Evolutionary conservation across 1,284 basidiomycete genomes (phyloP), one percentile per base, ranked within the genome.

Genomic region (Trichosporon sp.): DNA sequence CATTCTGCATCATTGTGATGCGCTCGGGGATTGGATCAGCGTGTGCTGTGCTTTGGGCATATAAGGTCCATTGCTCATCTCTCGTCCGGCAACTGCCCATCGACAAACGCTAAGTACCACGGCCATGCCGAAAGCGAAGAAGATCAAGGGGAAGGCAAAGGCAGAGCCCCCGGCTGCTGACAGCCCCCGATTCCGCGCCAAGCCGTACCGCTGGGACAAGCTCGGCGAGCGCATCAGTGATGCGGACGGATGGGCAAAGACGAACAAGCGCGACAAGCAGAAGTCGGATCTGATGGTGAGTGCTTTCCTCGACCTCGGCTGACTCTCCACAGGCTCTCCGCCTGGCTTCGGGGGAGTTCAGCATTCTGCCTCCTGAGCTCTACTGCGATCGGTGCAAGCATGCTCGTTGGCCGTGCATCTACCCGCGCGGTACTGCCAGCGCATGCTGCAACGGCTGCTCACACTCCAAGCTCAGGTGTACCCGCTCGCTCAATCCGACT

Each of bases 181-280:
- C 38, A 12, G 38, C 38, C 38, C 12, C 12, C 38, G 38, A 11
- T 12, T 12, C 59, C 59, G 59, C 14, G 35, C 14, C 31, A 63
- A 63, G 59, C 59, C 59, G 31, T 63, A 63, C 59, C 59, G 59
- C 32, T 63, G 59, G 59, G 59, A 63, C 16, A 6, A 21, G 59
- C 31, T 63, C 6, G 59, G 59, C 31, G 12, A 14, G 16, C 59
- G 32, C 16, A 35, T 37, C 59, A 35, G 14, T 14, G 16, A 37
- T 32, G 12, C 59, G 32, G 16, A 5, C 5, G 31, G 31, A 31
- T 63, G 32, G 31, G 59, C 31, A 6, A 63, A 63, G 59, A 63
- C 59, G 59, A 63, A 63, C 59, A 16, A 32, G 6, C 59, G 59
- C 59, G 59, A 63, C 32, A 35, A 32, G 32, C 31, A n/a, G 14